A percentile compares a stretch with the other conserved stretches of the same genome.
phyloP scores from a whole-genome alignment of 192 early-diverging fungal species.

The Gamsiella multidivaricata region DNA sequence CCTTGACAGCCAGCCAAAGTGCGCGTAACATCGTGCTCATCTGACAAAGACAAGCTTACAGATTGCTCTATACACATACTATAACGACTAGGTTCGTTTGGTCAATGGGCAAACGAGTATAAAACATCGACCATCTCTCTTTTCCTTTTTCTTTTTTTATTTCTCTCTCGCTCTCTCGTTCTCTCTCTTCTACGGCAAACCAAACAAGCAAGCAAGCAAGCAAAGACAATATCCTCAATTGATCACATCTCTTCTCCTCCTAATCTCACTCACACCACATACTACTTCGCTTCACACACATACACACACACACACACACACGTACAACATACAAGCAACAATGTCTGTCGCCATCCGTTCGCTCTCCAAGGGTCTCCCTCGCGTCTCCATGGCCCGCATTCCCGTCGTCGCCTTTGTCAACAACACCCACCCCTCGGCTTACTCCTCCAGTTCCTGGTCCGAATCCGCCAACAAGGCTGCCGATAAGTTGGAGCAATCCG shows the following conservation, averaged over 20 bases:
- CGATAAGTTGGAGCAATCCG: constrained; percentile 40
- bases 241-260: too few relatives aligned
- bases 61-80: too few relatives aligned
- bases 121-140: background rate
- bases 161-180: background rate
- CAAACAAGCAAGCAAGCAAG: too few relatives aligned
- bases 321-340: constrained; percentile 2
- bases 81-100: too few relatives aligned
- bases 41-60: constrained; percentile 4
- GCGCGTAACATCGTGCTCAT: constrained; percentile 15
- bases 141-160: background rate
- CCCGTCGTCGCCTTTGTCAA: constrained; percentile 52
- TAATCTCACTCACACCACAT: background rate
- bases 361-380: constrained; percentile 41
- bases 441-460: constrained; percentile 50
- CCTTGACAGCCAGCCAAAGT: background rate
- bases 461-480: constrained; percentile 38
- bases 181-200: too few relatives aligned
- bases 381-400: constrained; percentile 49
- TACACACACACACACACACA: background rate
- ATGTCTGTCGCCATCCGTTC: constrained; percentile 42
- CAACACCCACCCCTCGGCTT: constrained; percentile 41
- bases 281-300: background rate
- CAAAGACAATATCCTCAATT: too few relatives aligned
- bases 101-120: background rate